Conservation (phyloP, 345 rosid species). For the Heritiera fomes region DNA sequence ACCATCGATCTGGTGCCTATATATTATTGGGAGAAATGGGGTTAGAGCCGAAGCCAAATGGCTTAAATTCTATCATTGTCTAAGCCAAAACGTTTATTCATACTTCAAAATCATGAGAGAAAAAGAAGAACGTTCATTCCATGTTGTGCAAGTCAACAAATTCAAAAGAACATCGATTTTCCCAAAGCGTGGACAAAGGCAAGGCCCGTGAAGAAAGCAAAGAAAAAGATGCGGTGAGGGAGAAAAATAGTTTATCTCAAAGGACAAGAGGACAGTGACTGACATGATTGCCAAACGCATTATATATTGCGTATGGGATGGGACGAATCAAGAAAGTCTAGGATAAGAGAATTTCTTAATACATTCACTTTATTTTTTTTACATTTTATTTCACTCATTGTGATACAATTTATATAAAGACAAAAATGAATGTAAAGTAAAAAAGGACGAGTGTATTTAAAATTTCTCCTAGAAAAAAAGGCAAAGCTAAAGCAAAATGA, state of each 20-base stretch:
- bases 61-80: too few relatives aligned
- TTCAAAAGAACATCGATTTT: not conserved
- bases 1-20: too few relatives aligned
- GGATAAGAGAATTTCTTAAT: too few relatives aligned
- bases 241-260: not conserved
- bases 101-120: not conserved
- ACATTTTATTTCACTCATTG: too few relatives aligned
- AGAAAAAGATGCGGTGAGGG: not conserved
- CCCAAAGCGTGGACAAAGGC: not conserved
- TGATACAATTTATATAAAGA: too few relatives aligned
- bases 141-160: not conserved
- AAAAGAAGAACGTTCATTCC: too few relatives aligned
- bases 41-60: too few relatives aligned
- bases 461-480: not conserved
- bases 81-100: not conserved
- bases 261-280: not conserved
- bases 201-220: not conserved
- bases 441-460: too few relatives aligned
- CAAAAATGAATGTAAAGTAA: too few relatives aligned
- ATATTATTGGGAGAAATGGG: too few relatives aligned
- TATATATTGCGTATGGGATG: not conserved
- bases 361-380: too few relatives aligned
- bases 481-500: not conserved
- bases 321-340: not conserved
- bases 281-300: conserved; percentile 9